phyloP scores from a whole-genome alignment of 2,329 filamentous ascomycete species.

The Elsinoe australis region DNA sequence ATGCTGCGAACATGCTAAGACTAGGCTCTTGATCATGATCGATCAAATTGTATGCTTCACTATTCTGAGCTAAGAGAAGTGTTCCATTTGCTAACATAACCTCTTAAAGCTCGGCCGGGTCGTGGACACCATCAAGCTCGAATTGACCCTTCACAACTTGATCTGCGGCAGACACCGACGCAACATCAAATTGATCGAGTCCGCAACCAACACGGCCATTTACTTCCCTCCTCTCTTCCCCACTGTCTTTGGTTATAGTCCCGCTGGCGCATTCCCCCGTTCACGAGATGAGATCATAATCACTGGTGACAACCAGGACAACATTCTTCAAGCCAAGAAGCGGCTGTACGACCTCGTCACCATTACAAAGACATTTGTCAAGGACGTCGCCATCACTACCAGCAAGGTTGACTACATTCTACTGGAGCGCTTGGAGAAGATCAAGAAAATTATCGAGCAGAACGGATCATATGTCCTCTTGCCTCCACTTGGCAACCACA shows the following conservation, averaged over 20 bases:
- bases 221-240: constrained; percentile 96
- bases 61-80: background rate
- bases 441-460: constrained; percentile 93
- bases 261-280: constrained; percentile 64
- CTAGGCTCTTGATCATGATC: constrained; percentile 90
- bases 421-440: constrained; percentile 84
- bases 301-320: constrained; percentile 77
- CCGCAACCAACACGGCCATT: constrained; percentile 88
- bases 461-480: constrained; percentile 95
- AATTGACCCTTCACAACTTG: constrained; percentile 80
- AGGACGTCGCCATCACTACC: constrained; percentile 81
- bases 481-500: constrained; percentile 76
- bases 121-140: constrained; percentile 73
- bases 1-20: constrained; percentile 95
- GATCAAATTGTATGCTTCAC: constrained; percentile 69
- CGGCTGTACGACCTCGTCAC: constrained; percentile 80
- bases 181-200: constrained; percentile 97
- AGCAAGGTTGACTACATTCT: constrained; percentile 94
- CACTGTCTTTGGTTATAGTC: constrained; percentile 81
- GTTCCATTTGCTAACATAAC: constrained; percentile 14
- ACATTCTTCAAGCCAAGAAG: constrained; percentile 81
- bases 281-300: constrained; percentile 90
- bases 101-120: constrained; percentile 56
- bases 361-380: constrained; percentile 68
- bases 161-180: constrained; percentile 90